Base-by-base conservation (phyloP, 192 early-diverging fungal species). In the Backusella australiensis region DNA sequence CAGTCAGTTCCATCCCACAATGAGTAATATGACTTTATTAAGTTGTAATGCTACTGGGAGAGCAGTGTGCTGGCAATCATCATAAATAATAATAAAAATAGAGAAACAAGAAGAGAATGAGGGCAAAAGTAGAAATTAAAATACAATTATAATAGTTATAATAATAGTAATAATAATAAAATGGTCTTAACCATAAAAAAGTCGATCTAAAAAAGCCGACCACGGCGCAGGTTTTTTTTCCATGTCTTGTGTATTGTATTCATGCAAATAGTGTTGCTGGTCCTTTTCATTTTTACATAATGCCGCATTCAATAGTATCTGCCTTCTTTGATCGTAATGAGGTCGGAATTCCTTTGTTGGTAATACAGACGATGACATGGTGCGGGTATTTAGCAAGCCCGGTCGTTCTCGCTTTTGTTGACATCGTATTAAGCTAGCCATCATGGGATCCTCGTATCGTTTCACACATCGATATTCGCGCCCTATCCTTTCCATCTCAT, bases 31-130 rank as follows among this genome's bases (percentile, higher is more conserved):
- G 19, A 80, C 86, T 17, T 77, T 82, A 9, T 44, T 88, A 17
- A 74, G 83, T 65, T 90, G 87, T 19, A 91, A 88, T 83, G 88
- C 82, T 4, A 86, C 83, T 66, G 91, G 91, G 26, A 85, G 85
- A 67, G 84, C 90, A 82, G 84, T 85, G 2, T 84, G 85, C 29
- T 93, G 89, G 89, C 66, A 68, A 59, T 87, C 67, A 78, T 63
- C 21, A 23, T 39, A 71, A 71, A 29, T n/a, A 42, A 71, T n/a
- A 71, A 38, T 39, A 21, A 26, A 14, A 71, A 44, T 14, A 29
- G 23, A 39, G 1, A 17, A 71, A 19, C 1, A 34, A 17, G n/a
- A 42, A 34, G 21, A 70, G 8, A 7, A 26, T 42, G 19, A 34
- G 3, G 23, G 7, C 44, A 29, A 26, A 21, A 15, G 1, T 29